Conservation (phyloP, 2,329 filamentous ascomycete species). For the Ramularia endophylla region DNA sequence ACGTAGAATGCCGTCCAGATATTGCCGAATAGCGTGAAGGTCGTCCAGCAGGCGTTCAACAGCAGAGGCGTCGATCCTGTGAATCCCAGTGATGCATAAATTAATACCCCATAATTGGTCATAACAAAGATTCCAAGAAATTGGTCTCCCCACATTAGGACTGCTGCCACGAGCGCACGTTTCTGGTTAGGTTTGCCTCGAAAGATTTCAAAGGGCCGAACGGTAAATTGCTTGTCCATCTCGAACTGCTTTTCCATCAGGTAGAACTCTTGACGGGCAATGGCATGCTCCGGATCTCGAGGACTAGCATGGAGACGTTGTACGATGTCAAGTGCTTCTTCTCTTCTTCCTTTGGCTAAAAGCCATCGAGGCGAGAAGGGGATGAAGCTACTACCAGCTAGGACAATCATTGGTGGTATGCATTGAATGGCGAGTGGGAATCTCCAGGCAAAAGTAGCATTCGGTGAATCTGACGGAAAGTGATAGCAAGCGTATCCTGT, state of each 20-base stretch:
- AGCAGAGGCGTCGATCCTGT: slow-evolving; percentile 37
- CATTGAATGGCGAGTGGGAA: slow-evolving; percentile 42
- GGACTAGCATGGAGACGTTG: slow-evolving; percentile 40
- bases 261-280: slow-evolving; percentile 38
- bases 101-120: slow-evolving; percentile 37
- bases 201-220: slow-evolving; percentile 38
- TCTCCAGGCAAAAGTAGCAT: slow-evolving; percentile 39
- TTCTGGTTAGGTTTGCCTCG: slow-evolving; percentile 36
- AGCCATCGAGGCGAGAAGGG: slow-evolving; percentile 27
- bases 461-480: slow-evolving; percentile 27
- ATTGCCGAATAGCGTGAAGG: slow-evolving; percentile 34
- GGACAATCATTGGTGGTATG: slow-evolving; percentile 36
- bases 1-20: slow-evolving; percentile 38
- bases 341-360: slow-evolving; percentile 15
- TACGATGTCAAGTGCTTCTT: slow-evolving; percentile 36
- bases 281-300: slow-evolving; percentile 33
- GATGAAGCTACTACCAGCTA: slow-evolving; percentile 35
- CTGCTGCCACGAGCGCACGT: slow-evolving; percentile 35
- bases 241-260: slow-evolving; percentile 42
- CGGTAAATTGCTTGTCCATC: slow-evolving; percentile 32
- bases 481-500: slow-evolving; percentile 36
- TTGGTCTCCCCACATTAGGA: slow-evolving; percentile 33
- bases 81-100: slow-evolving; percentile 35
- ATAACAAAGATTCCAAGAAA: slow-evolving; percentile 24
- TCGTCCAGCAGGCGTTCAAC: slow-evolving; percentile 40